Evolutionary conservation across 176 grass and related monocot species (phyloP), one percentile per base, ranked within the genome.

Genomic region (Lolium perenne): DNA sequence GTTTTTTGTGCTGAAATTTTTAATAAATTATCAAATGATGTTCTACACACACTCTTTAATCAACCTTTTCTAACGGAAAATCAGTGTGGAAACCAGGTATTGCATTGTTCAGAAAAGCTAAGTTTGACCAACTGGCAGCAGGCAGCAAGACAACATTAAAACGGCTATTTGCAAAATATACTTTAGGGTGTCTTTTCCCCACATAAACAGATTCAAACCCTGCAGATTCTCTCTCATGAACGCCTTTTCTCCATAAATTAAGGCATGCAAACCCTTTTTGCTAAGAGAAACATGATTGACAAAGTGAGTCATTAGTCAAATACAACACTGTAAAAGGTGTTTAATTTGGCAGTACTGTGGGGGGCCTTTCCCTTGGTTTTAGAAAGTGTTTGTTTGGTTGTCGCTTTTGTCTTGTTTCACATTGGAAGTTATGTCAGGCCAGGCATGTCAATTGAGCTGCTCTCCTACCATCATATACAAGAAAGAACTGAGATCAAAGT

Each of bases 231-330:
- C 68, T 83, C 59, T 61, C 69, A 76, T 80, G 53, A 84, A 35
- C 60, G 74, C 83, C 70, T 89, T 86, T 55, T 74, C 35, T 85
- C 83, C 89, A 76, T 76, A 80, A 84, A 80, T 91, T 70, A 87
- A 61, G 85, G 84, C 75, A 84, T 77, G 62, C 32, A 70, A 75
- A 51, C 67, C 43, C 81, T 84, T 87, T 84, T 87, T 65, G 66
- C 56, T 83, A 70, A 87, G 60, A 74, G 80, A 72, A 91, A 7
- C 40, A 91, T 69, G 76, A 84, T 87, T 80, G 78, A 45, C 38
- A 86, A 91, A 77, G 80, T 81, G 79, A 16, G 51, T 18, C 71
- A 93, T 81, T 94, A 94, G 89, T 94, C 92, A 94, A 94, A 94
- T 89, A 73, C 50, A 43, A 15, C 75, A 76, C 73, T 91, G 86